Conservation (phyloP, 129 eudicot genomes). For the Silybum marianum region DNA sequence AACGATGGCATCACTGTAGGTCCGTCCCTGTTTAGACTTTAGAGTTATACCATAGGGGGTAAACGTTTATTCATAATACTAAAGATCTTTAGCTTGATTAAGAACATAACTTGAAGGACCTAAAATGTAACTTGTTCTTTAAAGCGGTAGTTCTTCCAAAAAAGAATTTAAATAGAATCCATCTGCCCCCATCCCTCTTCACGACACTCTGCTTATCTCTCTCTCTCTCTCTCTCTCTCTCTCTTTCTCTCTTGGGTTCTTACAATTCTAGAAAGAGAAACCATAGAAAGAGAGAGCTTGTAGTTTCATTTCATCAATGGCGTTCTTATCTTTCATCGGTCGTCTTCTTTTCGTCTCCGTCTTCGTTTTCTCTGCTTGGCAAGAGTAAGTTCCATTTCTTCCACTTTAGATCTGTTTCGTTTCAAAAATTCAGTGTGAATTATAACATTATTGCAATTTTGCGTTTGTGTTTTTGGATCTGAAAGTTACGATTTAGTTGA, state of each 20-base stretch:
- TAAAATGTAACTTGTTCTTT: constrained; percentile 4
- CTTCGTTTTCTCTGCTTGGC: constrained; percentile 74
- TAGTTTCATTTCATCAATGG: constrained; percentile 46
- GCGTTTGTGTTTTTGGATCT: constrained; percentile 26
- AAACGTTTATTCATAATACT: neutral
- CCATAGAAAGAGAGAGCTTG: constrained; percentile 14
- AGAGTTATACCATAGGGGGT: neutral
- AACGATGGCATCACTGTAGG: too few species aligned
- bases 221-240: constrained; percentile 14
- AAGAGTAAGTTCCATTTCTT: constrained; percentile 55
- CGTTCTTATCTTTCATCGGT: constrained; percentile 66
- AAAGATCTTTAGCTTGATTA: constrained; percentile 1
- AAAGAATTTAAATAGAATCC: constrained; percentile 28
- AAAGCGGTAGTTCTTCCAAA: constrained; percentile 36
- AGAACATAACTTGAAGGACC: neutral
- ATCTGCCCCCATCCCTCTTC: constrained; percentile 25
- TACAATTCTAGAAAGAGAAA: constrained; percentile 44
- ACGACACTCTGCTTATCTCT: neutral
- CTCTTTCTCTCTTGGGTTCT: constrained; percentile 30
- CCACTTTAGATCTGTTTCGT: constrained; percentile 48
- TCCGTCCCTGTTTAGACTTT: too few species aligned
- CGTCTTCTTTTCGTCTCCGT: constrained; percentile 82
- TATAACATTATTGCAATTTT: neutral
- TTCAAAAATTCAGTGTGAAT: neutral
- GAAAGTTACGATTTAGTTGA: neutral